A percentile compares a stretch with the other conserved stretches of the same genome.
Conservation (phyloP, 106 monocot genomes). For the Platanthera guangdongensis region DNA sequence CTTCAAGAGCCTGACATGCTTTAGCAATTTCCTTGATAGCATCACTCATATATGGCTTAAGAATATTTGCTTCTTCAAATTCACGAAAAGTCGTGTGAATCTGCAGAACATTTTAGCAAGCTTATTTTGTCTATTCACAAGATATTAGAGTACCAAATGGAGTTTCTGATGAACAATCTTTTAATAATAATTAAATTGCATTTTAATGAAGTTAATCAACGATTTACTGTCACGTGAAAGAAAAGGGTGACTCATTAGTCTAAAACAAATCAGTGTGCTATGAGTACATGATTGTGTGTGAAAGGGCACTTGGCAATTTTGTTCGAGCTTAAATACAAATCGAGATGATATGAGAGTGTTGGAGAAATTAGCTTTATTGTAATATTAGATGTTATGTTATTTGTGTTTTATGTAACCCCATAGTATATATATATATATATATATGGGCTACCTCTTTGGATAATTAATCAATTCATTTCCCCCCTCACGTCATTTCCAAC, state of each 20-base stretch:
- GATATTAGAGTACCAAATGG: not conserved
- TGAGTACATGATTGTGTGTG: no score
- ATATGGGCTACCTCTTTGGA: no score
- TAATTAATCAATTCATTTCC: no score
- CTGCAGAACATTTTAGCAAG: constrained; percentile 23
- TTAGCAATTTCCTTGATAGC: constrained; percentile 82
- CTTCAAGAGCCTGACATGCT: constrained; percentile 67
- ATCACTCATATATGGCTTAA: constrained; percentile 68
- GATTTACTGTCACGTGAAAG: not conserved
- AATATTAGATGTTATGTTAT: no score
- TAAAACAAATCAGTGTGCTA: not conserved
- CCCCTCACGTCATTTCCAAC: no score
- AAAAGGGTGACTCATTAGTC: not conserved
- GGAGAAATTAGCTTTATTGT: no score
- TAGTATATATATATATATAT: no score
- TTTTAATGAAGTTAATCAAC: not conserved
- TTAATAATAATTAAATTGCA: not conserved
- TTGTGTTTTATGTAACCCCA: no score
- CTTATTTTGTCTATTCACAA: constrained; percentile 3
- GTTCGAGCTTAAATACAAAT: no score
- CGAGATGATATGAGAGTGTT: no score
- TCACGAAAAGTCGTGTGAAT: constrained; percentile 76
- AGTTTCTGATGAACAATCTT: not conserved
- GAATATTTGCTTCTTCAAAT: constrained; percentile 92
- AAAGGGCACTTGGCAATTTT: no score